phyloP scores from a whole-genome alignment of 1,284 basidiomycete species.

The Filobasidium uniguttulatum region DNA sequence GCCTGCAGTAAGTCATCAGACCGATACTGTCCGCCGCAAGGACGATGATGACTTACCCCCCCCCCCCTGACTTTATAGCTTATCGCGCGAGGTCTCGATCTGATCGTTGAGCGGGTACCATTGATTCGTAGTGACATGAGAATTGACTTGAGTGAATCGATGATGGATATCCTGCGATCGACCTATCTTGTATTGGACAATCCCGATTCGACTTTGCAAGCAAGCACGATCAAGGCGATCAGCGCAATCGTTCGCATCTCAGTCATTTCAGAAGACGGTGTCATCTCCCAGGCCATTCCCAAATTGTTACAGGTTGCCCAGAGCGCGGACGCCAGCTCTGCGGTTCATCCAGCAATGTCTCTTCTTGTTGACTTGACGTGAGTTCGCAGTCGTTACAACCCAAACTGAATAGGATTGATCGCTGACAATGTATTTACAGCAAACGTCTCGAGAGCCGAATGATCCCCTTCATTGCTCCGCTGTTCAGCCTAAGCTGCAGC shows the following conservation, averaged over 20 bases:
- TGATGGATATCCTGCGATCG: conserved; percentile 40
- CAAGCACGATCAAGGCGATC: conserved; percentile 26
- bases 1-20: neutral
- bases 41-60: too few relatives aligned
- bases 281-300: conserved; percentile 47
- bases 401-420: neutral
- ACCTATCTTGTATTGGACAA: conserved; percentile 45
- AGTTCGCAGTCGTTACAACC: neutral
- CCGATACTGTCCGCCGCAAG: too few relatives aligned
- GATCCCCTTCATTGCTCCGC: conserved; percentile 65
- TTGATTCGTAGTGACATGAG: conserved; percentile 50
- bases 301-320: conserved; percentile 37
- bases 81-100: conserved; percentile 31
- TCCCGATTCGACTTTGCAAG: neutral
- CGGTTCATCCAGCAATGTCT: conserved; percentile 39
- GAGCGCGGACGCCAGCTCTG: conserved; percentile 26
- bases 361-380: conserved; percentile 5
- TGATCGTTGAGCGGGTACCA: conserved; percentile 53
- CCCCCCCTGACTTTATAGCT: too few relatives aligned
- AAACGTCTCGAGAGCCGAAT: conserved; percentile 66
- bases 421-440: too few relatives aligned
- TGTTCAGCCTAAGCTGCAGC: conserved; percentile 48
- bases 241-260: conserved; percentile 47
- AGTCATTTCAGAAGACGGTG: conserved; percentile 51
- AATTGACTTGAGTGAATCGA: conserved; percentile 39